Base-by-base conservation (phyloP, 1,139 yeast species). In the Scheffersomyces cryptocercus region DNA sequence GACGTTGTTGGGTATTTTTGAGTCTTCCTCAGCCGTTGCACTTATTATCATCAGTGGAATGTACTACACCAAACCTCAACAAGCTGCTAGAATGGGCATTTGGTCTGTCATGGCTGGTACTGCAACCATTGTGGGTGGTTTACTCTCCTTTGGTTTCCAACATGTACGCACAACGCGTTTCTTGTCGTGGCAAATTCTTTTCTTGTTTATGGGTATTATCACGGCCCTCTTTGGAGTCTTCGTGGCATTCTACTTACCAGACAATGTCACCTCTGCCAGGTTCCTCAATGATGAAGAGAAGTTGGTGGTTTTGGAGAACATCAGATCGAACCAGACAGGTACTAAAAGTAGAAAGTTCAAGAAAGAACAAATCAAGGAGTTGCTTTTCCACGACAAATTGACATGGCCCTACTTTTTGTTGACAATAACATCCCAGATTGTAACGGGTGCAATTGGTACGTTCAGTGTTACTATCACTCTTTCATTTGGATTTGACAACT, bases 91-190 rank as follows among this genome's bases (percentile, higher is more conserved):
- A 28, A 52, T 52, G 46, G 54, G 54, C 4, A 39, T 48, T 11
- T 52, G 56, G 56, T 51, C 73, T 7, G 58, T 67, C 32, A 72
- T 69, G 59, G 67, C 72, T 5, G 77, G 77, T 4, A 43, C 58
- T 4, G 73, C 73, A 5, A 69, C 75, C 4, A 69, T 73, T 28
- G 54, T 68, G 4, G 78, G 78, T 5, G 69, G 75, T 0, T 56
- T 70, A 8, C 55, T 73, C 28, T 70, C 77, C 0, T 73, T 62
- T 59, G 75, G 62, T 0, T 72, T 72, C 48, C 76, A 70, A 52
- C 73, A 69, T 48, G 65, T 70, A n/a, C 39, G 44, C 4, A 38
- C 15, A 28, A 40, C 51, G 0, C 45, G 43, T 15, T 53, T 68
- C 36, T 58, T 55, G 28, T 62, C 70, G 28, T 70, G 75, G 75